Percentiles rank a stretch among this genome's conserved stretches.
These are phyloP conservation scores for Solanum hybrid DNA, from an alignment of 305 asterid species.

Conservation along the genomic window DNA sequence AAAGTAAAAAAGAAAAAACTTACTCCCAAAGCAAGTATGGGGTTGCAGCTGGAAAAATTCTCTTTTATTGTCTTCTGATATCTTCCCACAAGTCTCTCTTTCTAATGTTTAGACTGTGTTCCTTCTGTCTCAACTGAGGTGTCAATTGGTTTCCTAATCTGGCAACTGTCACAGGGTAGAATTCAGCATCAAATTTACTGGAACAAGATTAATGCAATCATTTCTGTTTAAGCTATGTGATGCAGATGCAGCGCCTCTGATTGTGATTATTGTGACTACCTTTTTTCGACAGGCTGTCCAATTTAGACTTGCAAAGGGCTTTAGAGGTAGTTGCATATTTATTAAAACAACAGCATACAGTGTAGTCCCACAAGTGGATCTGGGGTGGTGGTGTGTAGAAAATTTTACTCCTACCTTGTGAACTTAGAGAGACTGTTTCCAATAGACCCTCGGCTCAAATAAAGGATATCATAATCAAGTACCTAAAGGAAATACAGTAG, in stretches of 20 bases:
- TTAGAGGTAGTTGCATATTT: background rate
- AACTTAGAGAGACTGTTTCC: background rate
- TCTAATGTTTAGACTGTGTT: background rate
- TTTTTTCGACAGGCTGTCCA: background rate
- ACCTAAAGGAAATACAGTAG: background rate
- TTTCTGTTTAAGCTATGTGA: background rate
- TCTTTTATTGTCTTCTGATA: background rate
- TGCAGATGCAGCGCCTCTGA: background rate
- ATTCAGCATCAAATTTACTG: background rate
- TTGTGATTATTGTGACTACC: background rate
- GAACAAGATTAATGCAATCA: background rate
- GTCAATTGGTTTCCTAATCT: background rate
- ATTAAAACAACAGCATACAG: background rate
- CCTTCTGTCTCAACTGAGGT: background rate
- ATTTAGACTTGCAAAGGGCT: background rate
- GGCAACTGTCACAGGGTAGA: background rate
- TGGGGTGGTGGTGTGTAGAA: background rate
- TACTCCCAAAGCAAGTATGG: background rate
- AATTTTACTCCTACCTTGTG: background rate
- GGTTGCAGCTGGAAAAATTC: background rate
- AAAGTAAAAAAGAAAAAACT: background rate
- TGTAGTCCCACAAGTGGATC: background rate
- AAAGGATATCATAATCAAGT: background rate
- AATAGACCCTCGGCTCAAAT: background rate
- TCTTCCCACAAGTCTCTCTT: background rate